A percentile compares a stretch with the other conserved stretches of the same genome.
Evolutionary conservation across 2,329 filamentous ascomycete species (phyloP).

Genomic region (Fusarium sp.): DNA sequence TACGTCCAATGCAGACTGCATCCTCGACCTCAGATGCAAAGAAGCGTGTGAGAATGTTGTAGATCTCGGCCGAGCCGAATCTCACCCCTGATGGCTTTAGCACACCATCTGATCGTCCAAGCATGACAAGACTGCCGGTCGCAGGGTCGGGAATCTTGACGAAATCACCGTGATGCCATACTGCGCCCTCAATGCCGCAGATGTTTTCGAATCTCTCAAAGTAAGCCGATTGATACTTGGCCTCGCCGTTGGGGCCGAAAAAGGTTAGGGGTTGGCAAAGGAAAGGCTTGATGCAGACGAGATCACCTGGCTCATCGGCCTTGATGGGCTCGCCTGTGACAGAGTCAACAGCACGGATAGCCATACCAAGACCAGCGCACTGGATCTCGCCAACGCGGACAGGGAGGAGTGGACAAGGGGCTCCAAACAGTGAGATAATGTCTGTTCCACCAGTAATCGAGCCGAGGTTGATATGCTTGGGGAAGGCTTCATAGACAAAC

Average conservation of each 20-base stretch:
- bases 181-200: constrained; percentile 54
- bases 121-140: constrained; percentile 87
- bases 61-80: constrained; percentile 95
- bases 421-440: constrained; percentile 94
- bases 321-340: constrained; percentile 65
- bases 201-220: constrained; percentile 80
- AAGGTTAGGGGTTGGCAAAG: constrained; percentile 92
- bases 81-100: constrained; percentile 92
- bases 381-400: constrained; percentile 81
- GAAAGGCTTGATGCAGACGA: constrained; percentile 88
- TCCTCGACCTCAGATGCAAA: constrained; percentile 85
- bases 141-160: constrained; percentile 72
- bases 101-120: constrained; percentile 91
- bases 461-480: constrained; percentile 82
- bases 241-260: constrained; percentile 73
- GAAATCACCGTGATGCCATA: constrained; percentile 98
- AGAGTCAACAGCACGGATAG: constrained; percentile 71
- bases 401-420: constrained; percentile 80
- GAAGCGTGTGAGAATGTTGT: constrained; percentile 89
- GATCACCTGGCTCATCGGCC: constrained; percentile 80
- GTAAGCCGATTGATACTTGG: constrained; percentile 86
- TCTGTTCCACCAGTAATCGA: constrained; percentile 97
- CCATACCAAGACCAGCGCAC: constrained; percentile 82
- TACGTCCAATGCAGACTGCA: constrained; percentile 85
- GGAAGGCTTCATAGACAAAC: constrained; percentile 89